These are phyloP conservation scores for Sarocladium strictum DNA, from an alignment of 2,329 filamentous ascomycete genomes.

Conservation along the genomic window DNA sequence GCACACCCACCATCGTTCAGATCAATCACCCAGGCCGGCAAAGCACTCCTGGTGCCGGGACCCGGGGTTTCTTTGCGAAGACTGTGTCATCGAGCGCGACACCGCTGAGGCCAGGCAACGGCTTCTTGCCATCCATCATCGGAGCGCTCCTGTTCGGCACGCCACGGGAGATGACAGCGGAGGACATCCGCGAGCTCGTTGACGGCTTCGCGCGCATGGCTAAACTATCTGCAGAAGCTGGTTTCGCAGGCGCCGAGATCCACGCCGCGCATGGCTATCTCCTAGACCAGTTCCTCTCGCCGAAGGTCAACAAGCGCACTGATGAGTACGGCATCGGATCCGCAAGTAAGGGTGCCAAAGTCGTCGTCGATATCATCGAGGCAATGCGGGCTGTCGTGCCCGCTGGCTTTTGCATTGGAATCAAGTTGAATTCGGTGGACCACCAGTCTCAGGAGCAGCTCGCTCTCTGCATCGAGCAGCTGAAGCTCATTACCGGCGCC, in stretches of 20 bases:
- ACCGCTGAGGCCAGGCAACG: constrained; percentile 33
- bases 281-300: constrained; percentile 62
- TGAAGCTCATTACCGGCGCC: constrained; percentile 39
- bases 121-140: constrained; percentile 26
- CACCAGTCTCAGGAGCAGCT: constrained; percentile 40
- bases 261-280: constrained; percentile 75
- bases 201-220: constrained; percentile 48
- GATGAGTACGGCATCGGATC: constrained; percentile 55
- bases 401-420: constrained; percentile 39
- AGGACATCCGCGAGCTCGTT: constrained; percentile 60
- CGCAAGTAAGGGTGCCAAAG: constrained; percentile 61
- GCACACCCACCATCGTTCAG: constrained; percentile 36
- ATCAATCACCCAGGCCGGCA: constrained; percentile 43
- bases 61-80: constrained; percentile 24
- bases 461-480: constrained; percentile 51
- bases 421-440: constrained; percentile 54
- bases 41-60: constrained; percentile 31
- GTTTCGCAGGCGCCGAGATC: constrained; percentile 63
- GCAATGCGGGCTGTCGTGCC: constrained; percentile 32
- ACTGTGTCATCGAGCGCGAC: constrained; percentile 38
- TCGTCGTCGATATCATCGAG: constrained; percentile 50
- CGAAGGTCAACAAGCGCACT: constrained; percentile 58
- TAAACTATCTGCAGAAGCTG: constrained; percentile 52
- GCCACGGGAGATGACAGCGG: constrained; percentile 48
- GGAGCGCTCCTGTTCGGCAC: constrained; percentile 39